These are phyloP conservation scores for Candida quercuum DNA, from an alignment of 805 yeast species.

Conservation along the genomic window DNA sequence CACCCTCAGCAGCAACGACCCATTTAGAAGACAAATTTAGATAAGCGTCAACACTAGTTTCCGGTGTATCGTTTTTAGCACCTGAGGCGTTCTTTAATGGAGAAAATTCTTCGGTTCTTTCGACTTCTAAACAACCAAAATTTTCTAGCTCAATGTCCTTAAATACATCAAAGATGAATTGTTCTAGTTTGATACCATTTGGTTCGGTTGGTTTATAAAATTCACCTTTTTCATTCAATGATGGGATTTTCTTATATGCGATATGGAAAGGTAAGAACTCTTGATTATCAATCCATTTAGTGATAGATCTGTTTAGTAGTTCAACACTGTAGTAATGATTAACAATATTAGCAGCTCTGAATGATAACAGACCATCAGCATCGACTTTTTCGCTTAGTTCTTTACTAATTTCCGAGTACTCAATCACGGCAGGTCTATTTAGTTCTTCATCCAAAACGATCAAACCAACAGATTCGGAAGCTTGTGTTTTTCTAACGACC, in stretches of 20 bases:
- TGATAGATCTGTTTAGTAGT: conserved; percentile 54
- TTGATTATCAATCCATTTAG: conserved; percentile 65
- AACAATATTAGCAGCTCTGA: conserved; percentile 95
- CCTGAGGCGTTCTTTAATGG: conserved; percentile 92
- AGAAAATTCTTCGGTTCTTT: conserved; percentile 78
- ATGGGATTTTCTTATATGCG: conserved; percentile 84
- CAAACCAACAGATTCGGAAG: conserved; percentile 86
- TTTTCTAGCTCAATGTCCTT: conserved; percentile 62
- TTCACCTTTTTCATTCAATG: conserved; percentile 41
- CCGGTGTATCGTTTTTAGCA: conserved; percentile 78
- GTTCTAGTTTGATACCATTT: conserved; percentile 93
- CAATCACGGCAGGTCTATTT: conserved; percentile 80
- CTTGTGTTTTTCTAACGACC: conserved; percentile 88
- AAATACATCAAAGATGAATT: conserved; percentile 94
- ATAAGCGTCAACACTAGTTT: conserved; percentile 64
- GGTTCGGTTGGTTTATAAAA: conserved; percentile 61
- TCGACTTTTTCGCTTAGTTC: conserved; percentile 69
- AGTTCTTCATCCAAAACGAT: conserved; percentile 61
- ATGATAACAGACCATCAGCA: conserved; percentile 51
- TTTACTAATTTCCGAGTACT: conserved; percentile 82
- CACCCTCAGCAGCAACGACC: conserved; percentile 69
- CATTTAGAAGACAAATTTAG: conserved; percentile 68
- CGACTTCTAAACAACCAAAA: conserved; percentile 92
- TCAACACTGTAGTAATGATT: conserved; percentile 90
- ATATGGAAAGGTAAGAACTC: conserved; percentile 84